phyloP scores from a whole-genome alignment of 1,139 yeast species.

The Pichia sp. region DNA sequence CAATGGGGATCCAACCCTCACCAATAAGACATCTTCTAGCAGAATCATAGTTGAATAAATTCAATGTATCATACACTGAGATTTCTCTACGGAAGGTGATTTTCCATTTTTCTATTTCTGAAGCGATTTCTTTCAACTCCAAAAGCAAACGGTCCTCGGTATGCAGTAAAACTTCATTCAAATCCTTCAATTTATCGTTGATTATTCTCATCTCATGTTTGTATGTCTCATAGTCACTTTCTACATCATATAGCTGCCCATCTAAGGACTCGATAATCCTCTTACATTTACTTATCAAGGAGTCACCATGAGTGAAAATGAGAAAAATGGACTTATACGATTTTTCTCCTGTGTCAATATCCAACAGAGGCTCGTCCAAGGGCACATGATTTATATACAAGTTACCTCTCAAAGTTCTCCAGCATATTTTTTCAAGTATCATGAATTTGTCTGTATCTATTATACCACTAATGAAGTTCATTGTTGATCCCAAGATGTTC shows the following conservation, averaged over 20 bases:
- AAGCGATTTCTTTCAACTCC: slow-evolving; percentile 72
- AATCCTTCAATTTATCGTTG: slow-evolving; percentile 46
- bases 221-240: slow-evolving; percentile 50
- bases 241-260: slow-evolving; percentile 67
- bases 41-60: slow-evolving; percentile 77
- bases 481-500: slow-evolving; percentile 32
- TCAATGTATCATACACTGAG: slow-evolving; percentile 68
- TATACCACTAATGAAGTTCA: slow-evolving; percentile 72
- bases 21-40: slow-evolving; percentile 86
- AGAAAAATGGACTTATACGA: slow-evolving; percentile 64
- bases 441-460: slow-evolving; percentile 67
- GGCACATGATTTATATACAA: slow-evolving; percentile 70
- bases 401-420: slow-evolving; percentile 80
- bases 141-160: slow-evolving; percentile 67
- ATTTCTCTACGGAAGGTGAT: slow-evolving; percentile 67
- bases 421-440: slow-evolving; percentile 77
- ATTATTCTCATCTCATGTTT: slow-evolving; percentile 60
- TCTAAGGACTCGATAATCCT: slow-evolving; percentile 81
- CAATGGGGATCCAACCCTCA: slow-evolving; percentile 85
- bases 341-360: slow-evolving; percentile 43
- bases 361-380: slow-evolving; percentile 53
- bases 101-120: slow-evolving; percentile 65
- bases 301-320: slow-evolving; percentile 74
- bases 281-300: slow-evolving; percentile 60
- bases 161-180: slow-evolving; percentile 55